phyloP scores from a whole-genome alignment of 2,329 filamentous ascomycete species.

The Sporothrix brunneoviolacea region DNA sequence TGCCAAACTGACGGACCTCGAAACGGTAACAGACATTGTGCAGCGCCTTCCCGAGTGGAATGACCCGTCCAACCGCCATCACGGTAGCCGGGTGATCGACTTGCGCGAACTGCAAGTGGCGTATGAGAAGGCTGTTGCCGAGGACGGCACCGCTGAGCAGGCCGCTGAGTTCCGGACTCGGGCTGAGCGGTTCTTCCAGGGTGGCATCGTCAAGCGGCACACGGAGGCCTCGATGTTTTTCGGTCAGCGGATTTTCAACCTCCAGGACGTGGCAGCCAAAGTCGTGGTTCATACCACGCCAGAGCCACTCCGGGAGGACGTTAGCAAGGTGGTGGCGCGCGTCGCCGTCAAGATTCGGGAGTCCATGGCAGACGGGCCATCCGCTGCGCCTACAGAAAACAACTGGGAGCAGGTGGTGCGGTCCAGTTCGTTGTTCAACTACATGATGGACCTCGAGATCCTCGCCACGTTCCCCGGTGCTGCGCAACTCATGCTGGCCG shows the following conservation, averaged over 20 bases:
- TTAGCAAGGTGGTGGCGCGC: constrained; percentile 27
- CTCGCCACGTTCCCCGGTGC: constrained; percentile 20
- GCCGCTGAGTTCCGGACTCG: constrained; percentile 14
- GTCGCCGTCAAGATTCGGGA: constrained; percentile 17
- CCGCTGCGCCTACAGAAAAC: neutral
- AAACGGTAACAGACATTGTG: constrained; percentile 13
- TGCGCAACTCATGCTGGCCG: constrained; percentile 49
- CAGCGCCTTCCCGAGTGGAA: constrained; percentile 18
- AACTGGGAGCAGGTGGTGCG: constrained; percentile 20
- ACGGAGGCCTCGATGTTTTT: constrained; percentile 19
- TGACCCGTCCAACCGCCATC: constrained; percentile 10
- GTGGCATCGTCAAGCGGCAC: constrained; percentile 19
- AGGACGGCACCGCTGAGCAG: constrained; percentile 15
- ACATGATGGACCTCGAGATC: constrained; percentile 19
- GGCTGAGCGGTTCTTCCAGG: constrained; percentile 16
- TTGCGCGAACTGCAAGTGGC: constrained; percentile 17
- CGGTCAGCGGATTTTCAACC: constrained; percentile 16
- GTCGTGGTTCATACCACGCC: constrained; percentile 18
- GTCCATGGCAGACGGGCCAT: neutral
- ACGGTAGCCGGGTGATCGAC: constrained; percentile 10
- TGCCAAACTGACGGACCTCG: constrained; percentile 18
- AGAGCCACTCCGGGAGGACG: constrained; percentile 28
- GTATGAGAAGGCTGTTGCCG: constrained; percentile 17
- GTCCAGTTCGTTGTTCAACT: constrained; percentile 17
- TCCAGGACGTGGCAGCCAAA: constrained; percentile 15